Base-by-base conservation (phyloP, 1,284 basidiomycete species). In the Stereum hirsutum region DNA sequence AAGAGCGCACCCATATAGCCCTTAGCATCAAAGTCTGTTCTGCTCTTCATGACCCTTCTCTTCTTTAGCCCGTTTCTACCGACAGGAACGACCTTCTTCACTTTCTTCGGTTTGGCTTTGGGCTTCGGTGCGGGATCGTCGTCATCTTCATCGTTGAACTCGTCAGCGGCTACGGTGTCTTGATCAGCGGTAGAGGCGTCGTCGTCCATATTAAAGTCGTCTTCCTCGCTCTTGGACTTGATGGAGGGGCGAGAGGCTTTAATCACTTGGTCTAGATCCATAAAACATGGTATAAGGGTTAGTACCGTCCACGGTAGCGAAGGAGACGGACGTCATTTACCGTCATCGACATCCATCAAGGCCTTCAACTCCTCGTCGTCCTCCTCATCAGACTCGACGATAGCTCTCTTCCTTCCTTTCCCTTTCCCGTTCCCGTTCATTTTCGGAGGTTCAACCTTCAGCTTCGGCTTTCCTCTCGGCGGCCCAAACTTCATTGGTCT, bases 321-420 rank as follows among this genome's bases (percentile, higher is more conserved):
- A 17, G 19, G 7, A 20, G 42, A n/a, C 23, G 34, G 35, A 42
- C 39, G 21, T 28, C 49, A 4, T 42, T 6, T 42, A 81, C 81
- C 74, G 55, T 88, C 82, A 48, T 84, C 80, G 42, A 86, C 70
- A 44, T 88, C 83, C 84, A 87, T 86, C 68, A 87, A 74, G 10
- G 73, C 78, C 34, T 63, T 63, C 24, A 78, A 57, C 38, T 75
- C 76, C 47, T 52, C 58, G 49, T 70, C 64, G 2, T 57, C 57
- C 24, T 65, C 60, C 5, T 58, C 57, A 14, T 73, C 74, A 7
- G 57, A 60, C 26, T n/a, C n/a, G n/a, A n/a, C n/a, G n/a, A n/a
- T n/a, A n/a, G n/a, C n/a, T n/a, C n/a, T n/a, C n/a, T 61, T 54
- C 14, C 51, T 54, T 7, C 51, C 46, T 39, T 53, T 54, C 10